Evolutionary conservation across 352 stramenopile genomes (phyloP).

Genomic region (Globisporangium radiosum): DNA sequence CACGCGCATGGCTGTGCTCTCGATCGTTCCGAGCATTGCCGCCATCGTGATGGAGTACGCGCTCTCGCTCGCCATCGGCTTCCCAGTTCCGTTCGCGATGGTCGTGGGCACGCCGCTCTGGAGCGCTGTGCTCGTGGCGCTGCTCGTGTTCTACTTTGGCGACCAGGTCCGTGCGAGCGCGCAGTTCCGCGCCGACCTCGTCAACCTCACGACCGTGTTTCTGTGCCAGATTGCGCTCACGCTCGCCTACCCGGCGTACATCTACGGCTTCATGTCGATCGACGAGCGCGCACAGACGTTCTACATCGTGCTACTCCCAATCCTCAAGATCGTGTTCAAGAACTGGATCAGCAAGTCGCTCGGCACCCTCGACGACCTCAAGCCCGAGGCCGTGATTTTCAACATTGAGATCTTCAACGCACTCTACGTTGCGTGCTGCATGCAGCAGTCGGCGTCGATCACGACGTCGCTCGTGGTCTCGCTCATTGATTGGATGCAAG

Average conservation of each 20-base stretch:
- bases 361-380: conserved; percentile 14
- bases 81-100: conserved; percentile 34
- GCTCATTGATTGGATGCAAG: conserved; percentile 5
- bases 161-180: conserved; percentile 14
- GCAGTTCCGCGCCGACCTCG: conserved; percentile 13
- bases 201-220: conserved; percentile 25
- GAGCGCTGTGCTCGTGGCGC: conserved; percentile 14
- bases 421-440: conserved; percentile 17
- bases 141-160: conserved; percentile 20
- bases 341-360: conserved; percentile 25
- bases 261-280: conserved; percentile 24
- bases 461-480: conserved; percentile 12
- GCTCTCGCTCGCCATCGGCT: conserved; percentile 25
- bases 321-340: conserved; percentile 38
- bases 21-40: conserved; percentile 12
- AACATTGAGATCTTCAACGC: conserved; percentile 25
- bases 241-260: conserved; percentile 40
- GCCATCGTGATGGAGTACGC: conserved; percentile 16
- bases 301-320: conserved; percentile 26
- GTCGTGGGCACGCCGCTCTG: conserved; percentile 18
- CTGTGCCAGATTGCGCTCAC: conserved; percentile 27
- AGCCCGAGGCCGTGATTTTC: conserved; percentile 20
- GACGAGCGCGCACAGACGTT: conserved; percentile 14
- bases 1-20: conserved; percentile 8
- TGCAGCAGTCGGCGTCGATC: conserved; percentile 18